Conservation (phyloP, 805 yeast species). For the Jamesozyma piceae region DNA sequence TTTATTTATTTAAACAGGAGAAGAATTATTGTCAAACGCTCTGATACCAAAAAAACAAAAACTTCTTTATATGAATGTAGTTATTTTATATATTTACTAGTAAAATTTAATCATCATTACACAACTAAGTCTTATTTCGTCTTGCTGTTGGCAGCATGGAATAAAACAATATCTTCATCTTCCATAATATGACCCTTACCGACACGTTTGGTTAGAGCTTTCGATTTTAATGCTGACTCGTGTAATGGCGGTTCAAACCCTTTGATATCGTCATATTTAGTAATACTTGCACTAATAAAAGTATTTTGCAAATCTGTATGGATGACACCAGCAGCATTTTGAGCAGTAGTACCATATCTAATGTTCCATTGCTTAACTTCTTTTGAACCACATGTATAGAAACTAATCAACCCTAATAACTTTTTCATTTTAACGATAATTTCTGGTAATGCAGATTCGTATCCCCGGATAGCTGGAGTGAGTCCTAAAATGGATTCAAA, state of each 20-base stretch:
- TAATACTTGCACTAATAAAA: slow-evolving; percentile 68
- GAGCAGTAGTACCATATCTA: slow-evolving; percentile 65
- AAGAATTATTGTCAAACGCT: slow-evolving; percentile 31
- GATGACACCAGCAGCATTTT: slow-evolving; percentile 84
- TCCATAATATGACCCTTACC: slow-evolving; percentile 71
- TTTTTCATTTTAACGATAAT: slow-evolving; percentile 59
- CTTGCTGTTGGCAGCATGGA: slow-evolving; percentile 66
- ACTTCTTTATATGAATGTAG: background rate
- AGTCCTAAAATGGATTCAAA: slow-evolving; percentile 28
- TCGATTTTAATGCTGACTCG: slow-evolving; percentile 20
- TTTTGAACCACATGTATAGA: slow-evolving; percentile 76
- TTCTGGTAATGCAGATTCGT: slow-evolving; percentile 48
- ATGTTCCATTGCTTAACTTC: slow-evolving; percentile 90
- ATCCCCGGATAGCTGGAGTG: slow-evolving; percentile 31
- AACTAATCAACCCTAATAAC: slow-evolving; percentile 64
- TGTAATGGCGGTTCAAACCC: slow-evolving; percentile 16
- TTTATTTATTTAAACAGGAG: slow-evolving; percentile 24
- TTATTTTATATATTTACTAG: background rate
- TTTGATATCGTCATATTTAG: slow-evolving; percentile 49
- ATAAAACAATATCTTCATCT: slow-evolving; percentile 73
- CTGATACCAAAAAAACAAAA: slow-evolving; percentile 18
- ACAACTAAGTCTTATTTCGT: slow-evolving; percentile 12
- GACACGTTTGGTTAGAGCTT: slow-evolving; percentile 25
- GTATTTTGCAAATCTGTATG: slow-evolving; percentile 79
- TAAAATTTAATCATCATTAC: no score